Evolutionary conservation across 2,329 filamentous ascomycete species (phyloP).

Genomic region (Sporothrix euskadiensis): DNA sequence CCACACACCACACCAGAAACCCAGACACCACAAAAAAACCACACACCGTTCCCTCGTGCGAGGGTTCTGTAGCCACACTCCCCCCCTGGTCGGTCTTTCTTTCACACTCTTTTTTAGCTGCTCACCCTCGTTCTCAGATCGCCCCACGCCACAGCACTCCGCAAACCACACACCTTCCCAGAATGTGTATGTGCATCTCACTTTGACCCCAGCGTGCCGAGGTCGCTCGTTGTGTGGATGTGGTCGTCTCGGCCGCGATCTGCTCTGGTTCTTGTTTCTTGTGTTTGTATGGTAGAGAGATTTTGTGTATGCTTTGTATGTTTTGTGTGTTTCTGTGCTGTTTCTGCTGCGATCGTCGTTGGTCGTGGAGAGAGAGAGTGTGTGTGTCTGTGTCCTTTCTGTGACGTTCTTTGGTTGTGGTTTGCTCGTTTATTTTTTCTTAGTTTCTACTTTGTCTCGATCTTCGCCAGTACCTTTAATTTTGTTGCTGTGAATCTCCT

Average conservation of each 20-base stretch:
- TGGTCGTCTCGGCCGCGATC: conserved; percentile 20
- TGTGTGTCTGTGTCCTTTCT: neutral
- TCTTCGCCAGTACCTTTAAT: neutral
- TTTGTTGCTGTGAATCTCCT: neutral
- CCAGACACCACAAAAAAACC: neutral
- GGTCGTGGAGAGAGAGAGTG: neutral
- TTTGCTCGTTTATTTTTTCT: neutral
- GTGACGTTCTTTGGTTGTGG: neutral
- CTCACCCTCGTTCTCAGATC: neutral
- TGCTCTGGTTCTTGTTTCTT: conserved; percentile 1
- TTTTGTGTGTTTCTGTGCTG: neutral
- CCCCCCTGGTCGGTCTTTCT: conserved; percentile 9
- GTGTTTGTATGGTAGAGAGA: neutral
- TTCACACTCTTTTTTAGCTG: neutral
- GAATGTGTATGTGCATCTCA: neutral
- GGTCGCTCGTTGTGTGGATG: neutral
- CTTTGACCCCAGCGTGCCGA: neutral
- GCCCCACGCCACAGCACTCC: neutral
- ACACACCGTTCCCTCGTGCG: conserved; percentile 5
- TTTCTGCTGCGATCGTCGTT: conserved; percentile 4
- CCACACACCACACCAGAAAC: neutral
- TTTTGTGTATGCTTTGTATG: neutral
- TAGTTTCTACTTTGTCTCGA: neutral
- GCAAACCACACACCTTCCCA: neutral
- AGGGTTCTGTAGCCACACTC: conserved; percentile 10